phyloP scores from a whole-genome alignment of 2,329 filamentous ascomycete species.

The Talaromyces marneffei region DNA sequence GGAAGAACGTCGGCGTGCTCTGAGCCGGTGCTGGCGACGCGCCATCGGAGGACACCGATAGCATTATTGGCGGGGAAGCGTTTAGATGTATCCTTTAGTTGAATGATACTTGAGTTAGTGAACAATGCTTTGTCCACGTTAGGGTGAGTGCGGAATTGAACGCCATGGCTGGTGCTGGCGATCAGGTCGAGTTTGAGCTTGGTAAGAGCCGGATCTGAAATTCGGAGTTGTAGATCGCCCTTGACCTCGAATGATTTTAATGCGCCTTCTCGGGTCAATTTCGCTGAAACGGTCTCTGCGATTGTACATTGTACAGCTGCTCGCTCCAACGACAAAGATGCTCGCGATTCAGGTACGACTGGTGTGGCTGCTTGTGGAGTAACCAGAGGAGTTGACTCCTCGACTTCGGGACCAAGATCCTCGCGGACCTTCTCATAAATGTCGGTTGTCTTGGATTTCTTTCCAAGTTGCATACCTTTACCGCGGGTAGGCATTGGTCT shows the following conservation, averaged over 20 bases:
- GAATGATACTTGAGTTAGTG: conserved; percentile 74
- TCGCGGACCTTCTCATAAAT: conserved; percentile 95
- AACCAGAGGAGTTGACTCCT: conserved; percentile 66
- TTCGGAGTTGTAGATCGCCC: conserved; percentile 85
- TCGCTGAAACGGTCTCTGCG: conserved; percentile 84
- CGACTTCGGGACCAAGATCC: conserved; percentile 80
- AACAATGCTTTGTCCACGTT: conserved; percentile 91
- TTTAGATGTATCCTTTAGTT: conserved; percentile 79
- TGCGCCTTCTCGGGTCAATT: conserved; percentile 79
- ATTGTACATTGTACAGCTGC: conserved; percentile 85
- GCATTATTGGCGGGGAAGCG: conserved; percentile 93
- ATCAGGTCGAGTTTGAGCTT: conserved; percentile 82
- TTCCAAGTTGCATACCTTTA: conserved; percentile 98
- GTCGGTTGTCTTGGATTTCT: conserved; percentile 95
- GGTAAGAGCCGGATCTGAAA: conserved; percentile 80
- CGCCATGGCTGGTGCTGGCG: conserved; percentile 71
- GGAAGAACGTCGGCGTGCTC: conserved; percentile 78
- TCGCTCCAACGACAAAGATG: conserved; percentile 65
- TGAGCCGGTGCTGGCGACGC: conserved; percentile 66
- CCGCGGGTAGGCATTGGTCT: conserved; percentile 62
- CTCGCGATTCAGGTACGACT: conserved; percentile 48
- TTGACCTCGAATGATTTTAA: conserved; percentile 82
- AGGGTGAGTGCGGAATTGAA: conserved; percentile 90
- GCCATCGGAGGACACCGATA: conserved; percentile 90
- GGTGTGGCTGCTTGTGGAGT: conserved; percentile 50